Conservation (phyloP, 2,329 filamentous ascomycete genomes). For the Aspergillus quadricinctus region DNA sequence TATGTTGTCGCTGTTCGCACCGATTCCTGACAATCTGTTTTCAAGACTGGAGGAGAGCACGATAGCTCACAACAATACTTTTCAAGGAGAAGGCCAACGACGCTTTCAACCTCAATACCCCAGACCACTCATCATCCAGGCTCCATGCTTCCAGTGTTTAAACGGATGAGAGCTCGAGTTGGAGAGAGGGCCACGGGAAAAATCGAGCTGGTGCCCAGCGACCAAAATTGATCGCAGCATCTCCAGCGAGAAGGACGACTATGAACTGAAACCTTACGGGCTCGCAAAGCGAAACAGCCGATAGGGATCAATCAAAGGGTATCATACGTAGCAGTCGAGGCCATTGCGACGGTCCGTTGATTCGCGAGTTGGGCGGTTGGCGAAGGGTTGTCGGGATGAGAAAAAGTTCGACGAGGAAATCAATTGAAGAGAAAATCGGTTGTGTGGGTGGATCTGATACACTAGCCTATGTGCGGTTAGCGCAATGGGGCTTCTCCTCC, state of each 20-base stretch:
- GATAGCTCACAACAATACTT: conserved; percentile 61
- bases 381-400: conserved; percentile 32
- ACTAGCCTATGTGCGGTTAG: conserved; percentile 21
- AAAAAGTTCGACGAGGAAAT: conserved; percentile 21
- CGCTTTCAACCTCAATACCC: conserved; percentile 77
- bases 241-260: conserved; percentile 82
- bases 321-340: conserved; percentile 60
- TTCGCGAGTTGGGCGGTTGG: conserved; percentile 38
- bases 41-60: conserved; percentile 14
- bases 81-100: conserved; percentile 64
- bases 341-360: conserved; percentile 52
- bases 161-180: conserved; percentile 23
- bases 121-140: conserved; percentile 55
- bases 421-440: conserved; percentile 23
- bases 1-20: conserved; percentile 45
- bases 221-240: conserved; percentile 38
- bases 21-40: conserved; percentile 9
- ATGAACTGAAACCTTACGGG: conserved; percentile 59
- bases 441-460: conserved; percentile 28
- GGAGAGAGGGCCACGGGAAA: conserved; percentile 48
- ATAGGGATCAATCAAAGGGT: conserved; percentile 33
- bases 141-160: conserved; percentile 37
- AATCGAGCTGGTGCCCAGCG: conserved; percentile 71
- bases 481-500: background rate
- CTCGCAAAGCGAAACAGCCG: conserved; percentile 32